Evolutionary conservation across 1,284 basidiomycete genomes (phyloP), one percentile per base, ranked within the genome.

Genomic region (Pyrrhoderma noxium): DNA sequence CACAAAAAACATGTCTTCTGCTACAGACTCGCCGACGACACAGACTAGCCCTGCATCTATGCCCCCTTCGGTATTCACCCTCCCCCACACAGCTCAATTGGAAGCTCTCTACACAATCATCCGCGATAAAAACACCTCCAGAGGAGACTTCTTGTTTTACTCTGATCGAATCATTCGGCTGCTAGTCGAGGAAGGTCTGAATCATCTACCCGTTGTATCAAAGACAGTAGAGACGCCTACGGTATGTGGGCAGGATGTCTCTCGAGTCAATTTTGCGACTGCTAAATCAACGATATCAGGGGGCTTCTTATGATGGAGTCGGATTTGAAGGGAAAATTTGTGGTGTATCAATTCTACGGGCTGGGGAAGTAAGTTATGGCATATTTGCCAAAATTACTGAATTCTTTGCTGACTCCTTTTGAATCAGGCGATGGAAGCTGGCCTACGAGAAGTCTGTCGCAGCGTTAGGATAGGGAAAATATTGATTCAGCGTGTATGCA

Each of bases 91-190:
- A 0, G 82, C 88, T 2, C 93, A 96, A 70, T 82, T 99, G 27
- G 93, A 98, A 67, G 93, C 93, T 0, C 73, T 98, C 16, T 89
- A 96, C 68, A 98, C 96, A 13, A 95, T 97, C 69, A 95, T 99
- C 64, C 72, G 93, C 45, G 82, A 93, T 67, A 89, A 85, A 69
- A 78, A 82, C 51, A 93, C 92, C 1, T 79, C 71, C 37, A 77
- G 95, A 40, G 93, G 93, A 19, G 95, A 99, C 67, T 99, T 99
- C 64, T 80, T 99, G 59, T 99, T 99, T 72, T 98, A 96, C 65
- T 92, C 90, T 3, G 85, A 88, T 65, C 72, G 85, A 13, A 85
- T 87, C 61, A 89, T 89, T 60, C 72, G 85, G 42, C 62, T 88
- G 52, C 73, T 87, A 48, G 83, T 87, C 34, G 85, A 89, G 64